A percentile compares a stretch with the other conserved stretches of the same genome.
These are phyloP conservation scores for Fomitopsis pinicola DNA, from an alignment of 1,284 basidiomycete species.

Conservation along the genomic window DNA sequence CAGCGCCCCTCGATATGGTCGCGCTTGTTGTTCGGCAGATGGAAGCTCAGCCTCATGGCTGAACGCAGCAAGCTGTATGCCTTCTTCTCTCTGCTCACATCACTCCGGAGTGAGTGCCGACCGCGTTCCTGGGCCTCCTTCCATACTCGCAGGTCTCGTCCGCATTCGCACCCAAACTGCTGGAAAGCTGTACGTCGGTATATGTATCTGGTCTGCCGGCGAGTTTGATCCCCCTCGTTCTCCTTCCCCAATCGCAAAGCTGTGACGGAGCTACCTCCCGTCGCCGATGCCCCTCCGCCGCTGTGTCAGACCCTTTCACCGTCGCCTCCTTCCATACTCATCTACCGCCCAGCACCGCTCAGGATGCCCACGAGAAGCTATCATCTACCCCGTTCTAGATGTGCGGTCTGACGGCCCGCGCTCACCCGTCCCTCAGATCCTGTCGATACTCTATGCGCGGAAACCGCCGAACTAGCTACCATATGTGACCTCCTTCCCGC, in stretches of 20 bases:
- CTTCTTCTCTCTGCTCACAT: not conserved
- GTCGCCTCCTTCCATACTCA: no score
- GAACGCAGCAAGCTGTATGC: not conserved
- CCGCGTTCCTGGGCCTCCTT: not conserved
- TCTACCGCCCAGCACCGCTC: no score
- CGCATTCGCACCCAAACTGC: not conserved
- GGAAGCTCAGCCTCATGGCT: not conserved
- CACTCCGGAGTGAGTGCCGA: not conserved
- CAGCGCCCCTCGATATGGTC: not conserved
- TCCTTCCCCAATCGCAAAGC: slow-evolving; percentile 3
- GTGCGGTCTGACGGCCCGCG: no score
- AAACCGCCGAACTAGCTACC: no score
- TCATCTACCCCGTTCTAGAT: no score
- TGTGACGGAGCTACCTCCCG: slow-evolving; percentile 4
- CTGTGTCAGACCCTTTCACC: no score
- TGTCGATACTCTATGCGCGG: no score
- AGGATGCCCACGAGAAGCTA: no score
- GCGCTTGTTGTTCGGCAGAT: not conserved
- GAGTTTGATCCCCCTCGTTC: not conserved
- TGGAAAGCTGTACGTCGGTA: not conserved
- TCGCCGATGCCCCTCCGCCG: no score
- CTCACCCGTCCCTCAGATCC: no score
- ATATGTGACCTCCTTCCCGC: no score
- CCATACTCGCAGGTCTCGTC: not conserved
- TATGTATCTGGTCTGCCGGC: not conserved